phyloP scores from a whole-genome alignment of 495 filamentous ascomycete species.

The Neurospora tetraspora region DNA sequence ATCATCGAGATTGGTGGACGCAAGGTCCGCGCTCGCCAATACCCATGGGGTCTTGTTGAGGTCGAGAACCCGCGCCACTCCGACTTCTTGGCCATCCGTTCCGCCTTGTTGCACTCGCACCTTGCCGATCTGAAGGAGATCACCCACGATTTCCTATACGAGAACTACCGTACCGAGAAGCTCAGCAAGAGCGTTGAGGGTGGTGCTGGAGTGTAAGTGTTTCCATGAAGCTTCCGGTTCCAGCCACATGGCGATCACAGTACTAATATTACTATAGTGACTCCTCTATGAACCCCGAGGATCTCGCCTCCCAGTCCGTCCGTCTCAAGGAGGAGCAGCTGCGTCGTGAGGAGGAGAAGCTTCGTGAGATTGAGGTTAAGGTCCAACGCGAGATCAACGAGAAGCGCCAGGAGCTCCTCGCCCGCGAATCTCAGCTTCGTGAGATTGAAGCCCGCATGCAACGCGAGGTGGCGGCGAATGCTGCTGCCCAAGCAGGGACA shows the following conservation, averaged over 20 bases:
- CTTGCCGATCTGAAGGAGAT: slow-evolving; percentile 98
- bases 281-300: slow-evolving; percentile 95
- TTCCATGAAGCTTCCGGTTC: background rate
- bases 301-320: slow-evolving; percentile 90
- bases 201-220: slow-evolving; percentile 71
- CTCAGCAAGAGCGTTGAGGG: slow-evolving; percentile 98
- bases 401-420: slow-evolving; percentile 96
- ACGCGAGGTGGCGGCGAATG: slow-evolving; percentile 36
- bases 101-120: slow-evolving; percentile 92
- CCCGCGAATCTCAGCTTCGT: slow-evolving; percentile 93
- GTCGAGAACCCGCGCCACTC: slow-evolving; percentile 98
- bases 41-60: slow-evolving; percentile 98
- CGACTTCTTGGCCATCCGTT: slow-evolving; percentile 95
- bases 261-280: slow-evolving; percentile 41
- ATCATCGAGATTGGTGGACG: slow-evolving; percentile 86
- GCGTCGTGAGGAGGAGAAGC: slow-evolving; percentile 97
- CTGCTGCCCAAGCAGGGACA: slow-evolving; percentile 16
- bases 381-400: slow-evolving; percentile 99
- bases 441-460: slow-evolving; percentile 70
- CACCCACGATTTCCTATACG: slow-evolving; percentile 98
- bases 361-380: slow-evolving; percentile 97
- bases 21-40: slow-evolving; percentile 88
- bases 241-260: background rate
- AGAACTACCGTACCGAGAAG: slow-evolving; percentile 99
- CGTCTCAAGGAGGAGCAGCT: slow-evolving; percentile 99